A percentile compares a stretch with the other conserved stretches of the same genome.
Conservation (phyloP, 192 early-diverging fungal species). For the Jimgerdemannia flammicorona region DNA sequence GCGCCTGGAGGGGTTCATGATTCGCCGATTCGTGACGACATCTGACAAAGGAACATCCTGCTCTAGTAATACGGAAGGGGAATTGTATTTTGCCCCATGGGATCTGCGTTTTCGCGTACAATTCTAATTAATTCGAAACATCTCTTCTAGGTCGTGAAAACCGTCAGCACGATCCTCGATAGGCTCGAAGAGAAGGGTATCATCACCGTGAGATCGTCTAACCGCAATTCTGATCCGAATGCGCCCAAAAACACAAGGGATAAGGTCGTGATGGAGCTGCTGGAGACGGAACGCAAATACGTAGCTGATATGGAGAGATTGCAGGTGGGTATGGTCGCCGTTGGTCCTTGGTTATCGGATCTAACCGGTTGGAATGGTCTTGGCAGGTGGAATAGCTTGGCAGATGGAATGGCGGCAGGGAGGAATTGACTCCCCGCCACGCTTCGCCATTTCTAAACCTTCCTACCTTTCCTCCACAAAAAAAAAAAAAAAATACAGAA, state of each 20-base stretch:
- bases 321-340: slow-evolving; percentile 14
- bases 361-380: too few relatives aligned
- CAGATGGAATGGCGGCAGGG: not conserved
- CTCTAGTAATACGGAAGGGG: too few relatives aligned
- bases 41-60: too few relatives aligned
- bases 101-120: too few relatives aligned
- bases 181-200: slow-evolving; percentile 68
- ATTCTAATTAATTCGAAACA: slow-evolving; percentile 15
- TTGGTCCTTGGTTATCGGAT: too few relatives aligned
- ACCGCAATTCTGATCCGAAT: slow-evolving; percentile 45
- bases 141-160: slow-evolving; percentile 45
- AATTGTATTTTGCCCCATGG: too few relatives aligned
- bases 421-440: not conserved
- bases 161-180: slow-evolving; percentile 73
- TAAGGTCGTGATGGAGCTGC: slow-evolving; percentile 79
- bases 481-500: slow-evolving; percentile 29
- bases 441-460: not conserved
- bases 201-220: slow-evolving; percentile 27
- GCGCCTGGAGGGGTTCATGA: too few relatives aligned
- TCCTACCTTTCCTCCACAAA: not conserved
- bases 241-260: slow-evolving; percentile 86
- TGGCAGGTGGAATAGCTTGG: slow-evolving; percentile 1
- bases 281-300: slow-evolving; percentile 93
- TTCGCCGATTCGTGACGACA: too few relatives aligned
- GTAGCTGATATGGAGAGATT: slow-evolving; percentile 85